These are phyloP conservation scores for Xerocomus potaroensis DNA, from an alignment of 768 basidiomycete species.

Conservation along the genomic window DNA sequence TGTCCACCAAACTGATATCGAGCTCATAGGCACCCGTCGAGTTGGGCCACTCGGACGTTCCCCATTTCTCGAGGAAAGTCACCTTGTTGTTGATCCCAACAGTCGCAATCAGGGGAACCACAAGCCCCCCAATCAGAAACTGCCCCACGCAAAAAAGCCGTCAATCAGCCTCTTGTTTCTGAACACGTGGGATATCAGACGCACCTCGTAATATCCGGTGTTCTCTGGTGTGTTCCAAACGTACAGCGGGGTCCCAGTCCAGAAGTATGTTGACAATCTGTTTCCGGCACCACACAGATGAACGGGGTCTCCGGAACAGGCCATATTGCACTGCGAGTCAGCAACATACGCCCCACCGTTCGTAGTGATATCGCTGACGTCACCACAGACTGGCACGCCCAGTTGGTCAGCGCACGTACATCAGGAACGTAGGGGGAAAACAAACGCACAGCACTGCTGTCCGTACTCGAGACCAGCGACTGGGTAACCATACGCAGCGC, in stretches of 20 bases:
- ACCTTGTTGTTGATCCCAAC: conserved; percentile 81
- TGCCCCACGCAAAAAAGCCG: too few relatives aligned
- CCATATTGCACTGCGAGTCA: conserved; percentile 39
- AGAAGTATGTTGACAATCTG: conserved; percentile 52
- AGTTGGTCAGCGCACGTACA: background rate
- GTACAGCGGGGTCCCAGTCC: conserved; percentile 46
- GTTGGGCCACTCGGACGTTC: conserved; percentile 59
- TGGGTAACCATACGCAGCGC: conserved; percentile 66
- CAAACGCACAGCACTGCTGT: conserved; percentile 65
- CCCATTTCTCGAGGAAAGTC: conserved; percentile 70
- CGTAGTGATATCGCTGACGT: conserved; percentile 46
- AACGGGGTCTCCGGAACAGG: conserved; percentile 67
- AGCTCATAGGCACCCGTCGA: conserved; percentile 78
- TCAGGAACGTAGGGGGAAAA: background rate
- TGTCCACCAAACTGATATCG: conserved; percentile 52
- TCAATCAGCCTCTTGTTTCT: too few relatives aligned
- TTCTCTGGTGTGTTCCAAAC: conserved; percentile 63
- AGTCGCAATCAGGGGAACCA: conserved; percentile 71
- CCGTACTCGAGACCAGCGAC: conserved; percentile 69
- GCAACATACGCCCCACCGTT: conserved; percentile 31
- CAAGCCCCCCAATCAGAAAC: conserved; percentile 53
- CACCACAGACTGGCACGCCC: conserved; percentile 58
- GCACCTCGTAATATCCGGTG: conserved; percentile 67
- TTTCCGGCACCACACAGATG: conserved; percentile 64
- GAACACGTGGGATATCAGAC: too few relatives aligned